These are phyloP conservation scores for Fistulifera pelliculosa DNA, from an alignment of 108 stramenopile genomes.

Conservation along the genomic window DNA sequence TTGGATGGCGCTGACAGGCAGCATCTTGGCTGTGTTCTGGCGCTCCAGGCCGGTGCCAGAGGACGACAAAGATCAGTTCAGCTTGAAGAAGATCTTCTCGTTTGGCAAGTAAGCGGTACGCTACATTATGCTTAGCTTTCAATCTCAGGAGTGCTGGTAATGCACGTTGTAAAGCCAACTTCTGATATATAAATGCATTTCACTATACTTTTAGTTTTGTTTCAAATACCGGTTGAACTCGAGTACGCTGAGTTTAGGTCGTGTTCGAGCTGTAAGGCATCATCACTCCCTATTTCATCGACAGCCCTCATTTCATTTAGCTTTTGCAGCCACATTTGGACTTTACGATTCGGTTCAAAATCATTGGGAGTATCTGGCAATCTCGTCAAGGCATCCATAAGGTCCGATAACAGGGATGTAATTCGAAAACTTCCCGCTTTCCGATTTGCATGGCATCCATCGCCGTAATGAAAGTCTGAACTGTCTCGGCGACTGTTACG, in stretches of 20 bases:
- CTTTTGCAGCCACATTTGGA: conserved; percentile 86
- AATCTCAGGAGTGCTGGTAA: conserved; percentile 7
- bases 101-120: conserved; percentile 7
- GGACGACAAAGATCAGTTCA: conserved; percentile 10
- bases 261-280: conserved; percentile 84
- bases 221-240: conserved; percentile 70
- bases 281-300: conserved; percentile 88
- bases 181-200: too few relatives aligned
- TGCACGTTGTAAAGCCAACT: too few relatives aligned
- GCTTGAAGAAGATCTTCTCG: neutral
- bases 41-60: conserved; percentile 89
- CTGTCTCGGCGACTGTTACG: conserved; percentile 83
- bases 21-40: conserved; percentile 90
- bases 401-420: conserved; percentile 91
- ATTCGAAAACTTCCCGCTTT: conserved; percentile 92
- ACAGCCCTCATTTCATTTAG: conserved; percentile 91
- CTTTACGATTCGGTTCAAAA: conserved; percentile 82
- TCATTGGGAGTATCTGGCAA: conserved; percentile 81
- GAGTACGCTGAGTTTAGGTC: conserved; percentile 85
- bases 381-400: conserved; percentile 77
- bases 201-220: neutral
- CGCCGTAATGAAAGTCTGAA: conserved; percentile 92
- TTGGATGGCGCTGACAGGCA: conserved; percentile 96
- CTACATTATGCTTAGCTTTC: conserved; percentile 16
- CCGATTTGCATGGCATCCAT: conserved; percentile 97